Evolutionary conservation across 2,329 filamentous ascomycete species (phyloP).

Genomic region (Cladosporium sp.): DNA sequence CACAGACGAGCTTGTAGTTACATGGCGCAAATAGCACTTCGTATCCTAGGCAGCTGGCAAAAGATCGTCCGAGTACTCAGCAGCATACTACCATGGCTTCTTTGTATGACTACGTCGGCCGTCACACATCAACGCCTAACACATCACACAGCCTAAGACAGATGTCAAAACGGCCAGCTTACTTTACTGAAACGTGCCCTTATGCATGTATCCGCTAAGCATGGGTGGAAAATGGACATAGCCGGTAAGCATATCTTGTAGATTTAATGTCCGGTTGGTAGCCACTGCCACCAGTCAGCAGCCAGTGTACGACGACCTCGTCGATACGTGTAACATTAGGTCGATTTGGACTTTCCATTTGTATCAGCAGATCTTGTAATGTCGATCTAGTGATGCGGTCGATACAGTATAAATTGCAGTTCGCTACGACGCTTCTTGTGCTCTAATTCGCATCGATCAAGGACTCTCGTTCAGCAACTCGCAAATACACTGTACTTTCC

Average conservation of each 20-base stretch:
- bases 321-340: not conserved
- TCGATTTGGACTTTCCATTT: not conserved
- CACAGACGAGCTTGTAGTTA: not conserved
- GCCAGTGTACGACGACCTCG: not conserved
- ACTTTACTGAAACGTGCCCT: not conserved
- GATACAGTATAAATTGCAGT: not conserved
- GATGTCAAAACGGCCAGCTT: not conserved
- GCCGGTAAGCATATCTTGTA: not conserved
- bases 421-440: not conserved
- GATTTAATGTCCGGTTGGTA: not conserved
- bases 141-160: not conserved
- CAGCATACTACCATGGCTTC: conserved; percentile 1
- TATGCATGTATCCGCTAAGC: not conserved
- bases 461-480: not conserved
- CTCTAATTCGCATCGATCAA: not conserved
- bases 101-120: not conserved
- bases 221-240: not conserved
- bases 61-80: not conserved
- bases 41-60: not conserved
- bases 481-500: not conserved
- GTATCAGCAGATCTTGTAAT: not conserved
- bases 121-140: not conserved
- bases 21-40: not conserved
- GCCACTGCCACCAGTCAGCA: not conserved
- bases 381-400: not conserved